Evolutionary conservation across 2,329 filamentous ascomycete genomes (phyloP).

Genomic region (Arthrobotrys pseudoclavata): DNA sequence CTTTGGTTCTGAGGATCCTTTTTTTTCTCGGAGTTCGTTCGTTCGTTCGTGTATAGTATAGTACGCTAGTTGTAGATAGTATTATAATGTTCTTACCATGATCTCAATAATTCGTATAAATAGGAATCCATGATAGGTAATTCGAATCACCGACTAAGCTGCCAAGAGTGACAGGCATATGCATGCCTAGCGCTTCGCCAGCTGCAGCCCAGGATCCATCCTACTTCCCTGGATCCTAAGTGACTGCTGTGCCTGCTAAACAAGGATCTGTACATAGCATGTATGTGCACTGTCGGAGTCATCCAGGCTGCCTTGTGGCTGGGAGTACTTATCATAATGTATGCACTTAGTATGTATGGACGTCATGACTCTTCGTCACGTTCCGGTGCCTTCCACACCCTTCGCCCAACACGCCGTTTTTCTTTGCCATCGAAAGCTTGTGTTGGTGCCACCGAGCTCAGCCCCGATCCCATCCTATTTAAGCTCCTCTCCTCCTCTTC

Average conservation of each 20-base stretch:
- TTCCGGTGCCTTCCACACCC: slow-evolving; percentile 42
- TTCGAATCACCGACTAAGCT: background rate
- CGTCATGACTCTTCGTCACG: slow-evolving; percentile 26
- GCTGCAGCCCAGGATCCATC: slow-evolving; percentile 30
- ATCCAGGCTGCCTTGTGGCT: slow-evolving; percentile 32
- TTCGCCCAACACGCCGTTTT: slow-evolving; percentile 1
- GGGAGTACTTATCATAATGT: background rate
- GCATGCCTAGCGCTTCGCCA: slow-evolving; percentile 11
- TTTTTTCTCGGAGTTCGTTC: slow-evolving; percentile 6
- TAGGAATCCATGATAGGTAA: too few species aligned
- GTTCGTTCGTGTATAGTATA: background rate
- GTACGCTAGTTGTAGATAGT: background rate
- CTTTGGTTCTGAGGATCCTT: background rate
- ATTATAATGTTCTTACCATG: too few species aligned
- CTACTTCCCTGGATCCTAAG: slow-evolving; percentile 21
- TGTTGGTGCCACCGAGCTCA: slow-evolving; percentile 14
- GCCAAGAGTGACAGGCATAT: slow-evolving; percentile 18
- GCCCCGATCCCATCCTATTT: slow-evolving; percentile 43
- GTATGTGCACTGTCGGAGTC: slow-evolving; percentile 27
- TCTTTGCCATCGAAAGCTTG: slow-evolving; percentile 19
- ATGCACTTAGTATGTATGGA: background rate
- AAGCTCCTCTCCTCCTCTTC: slow-evolving; percentile 51
- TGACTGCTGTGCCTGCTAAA: background rate
- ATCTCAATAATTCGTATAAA: too few species aligned
- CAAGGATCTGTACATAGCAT: background rate